phyloP scores from a whole-genome alignment of 768 basidiomycete species.

The Leucogyrophana mollusca region DNA sequence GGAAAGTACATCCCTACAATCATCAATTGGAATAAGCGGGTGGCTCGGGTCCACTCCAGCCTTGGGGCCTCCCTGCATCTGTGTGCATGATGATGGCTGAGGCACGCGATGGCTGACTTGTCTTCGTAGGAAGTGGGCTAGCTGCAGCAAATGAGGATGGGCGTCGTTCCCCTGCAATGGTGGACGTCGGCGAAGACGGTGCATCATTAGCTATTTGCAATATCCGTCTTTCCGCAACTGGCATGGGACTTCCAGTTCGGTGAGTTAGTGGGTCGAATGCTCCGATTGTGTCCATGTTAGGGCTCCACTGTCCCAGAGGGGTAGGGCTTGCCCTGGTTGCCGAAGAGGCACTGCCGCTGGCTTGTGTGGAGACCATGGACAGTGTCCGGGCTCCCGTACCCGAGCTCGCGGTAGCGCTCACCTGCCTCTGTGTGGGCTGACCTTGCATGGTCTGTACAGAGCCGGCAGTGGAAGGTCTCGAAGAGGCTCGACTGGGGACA shows the following conservation, averaged over 20 bases:
- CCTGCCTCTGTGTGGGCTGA: conserved; percentile 8
- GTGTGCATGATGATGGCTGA: conserved; percentile 22
- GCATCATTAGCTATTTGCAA: conserved; percentile 27
- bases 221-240: conserved; percentile 19
- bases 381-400: conserved; percentile 16
- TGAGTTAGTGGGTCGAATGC: conserved; percentile 12
- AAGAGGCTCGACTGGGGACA: conserved; percentile 16
- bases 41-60: conserved; percentile 7
- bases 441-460: conserved; percentile 36
- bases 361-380: conserved; percentile 18
- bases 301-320: conserved; percentile 10
- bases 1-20: neutral
- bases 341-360: conserved; percentile 9
- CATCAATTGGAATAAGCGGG: conserved; percentile 23
- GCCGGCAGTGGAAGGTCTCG: conserved; percentile 45
- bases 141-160: neutral
- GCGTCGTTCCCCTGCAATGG: neutral
- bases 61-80: conserved; percentile 18
- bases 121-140: neutral
- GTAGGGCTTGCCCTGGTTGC: conserved; percentile 2
- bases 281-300: conserved; percentile 19
- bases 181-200: conserved; percentile 19
- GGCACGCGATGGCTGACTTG: neutral
- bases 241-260: conserved; percentile 20
- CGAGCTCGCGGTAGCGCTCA: conserved; percentile 2